Evolutionary conservation across 768 basidiomycete species (phyloP), one percentile per base, ranked within the genome.

Genomic region (Lentinula raphanica): DNA sequence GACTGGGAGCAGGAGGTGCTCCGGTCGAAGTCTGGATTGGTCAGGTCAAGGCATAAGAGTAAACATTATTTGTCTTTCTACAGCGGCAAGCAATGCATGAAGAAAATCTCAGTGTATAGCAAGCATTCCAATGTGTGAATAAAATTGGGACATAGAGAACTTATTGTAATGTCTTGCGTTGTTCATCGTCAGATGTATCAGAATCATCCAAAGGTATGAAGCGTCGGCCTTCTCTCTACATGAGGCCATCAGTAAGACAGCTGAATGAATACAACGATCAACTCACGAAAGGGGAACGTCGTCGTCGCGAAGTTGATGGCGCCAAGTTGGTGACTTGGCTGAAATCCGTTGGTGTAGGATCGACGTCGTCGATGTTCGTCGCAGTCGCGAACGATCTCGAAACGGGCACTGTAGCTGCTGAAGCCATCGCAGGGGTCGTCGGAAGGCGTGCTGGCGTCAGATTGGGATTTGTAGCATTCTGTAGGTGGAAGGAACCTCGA

Each of bases 11-110:
- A 5, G 86, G 86, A 0, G 86, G 82, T 3, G 73, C 75, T 19
- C 79, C 83, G 4, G 78, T 91, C 19, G 91, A 93, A 64, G 75
- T 92, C 49, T 93, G 89, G 89, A 60, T 87, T 3, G 83, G 81
- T 19, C n/a, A 46, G 36, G 25, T 57, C 27, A 49, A 19, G 25
- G 29, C 27, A n/a, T 7, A 19, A 3, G 17, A 40, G 19, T 15
- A 40, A 21, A 0, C 1, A 44, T 44, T 11, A 11, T 44, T 17
- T 40, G 5, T 35, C 32, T 35, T 35, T 35, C 5, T 19, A 35
- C 32, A 35, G 2, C 32, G 13, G 5, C 32, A 35, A 8, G 13
- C 9, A 35, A 35, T 35, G 32, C 13, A 35, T 35, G 32, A 8
- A 35, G 8, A 19, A 17, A 19, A n/a, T 5, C 12, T 8, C n/a